Conservation (phyloP, 2,329 filamentous ascomycete genomes). For the Chaetomium strumarium region DNA sequence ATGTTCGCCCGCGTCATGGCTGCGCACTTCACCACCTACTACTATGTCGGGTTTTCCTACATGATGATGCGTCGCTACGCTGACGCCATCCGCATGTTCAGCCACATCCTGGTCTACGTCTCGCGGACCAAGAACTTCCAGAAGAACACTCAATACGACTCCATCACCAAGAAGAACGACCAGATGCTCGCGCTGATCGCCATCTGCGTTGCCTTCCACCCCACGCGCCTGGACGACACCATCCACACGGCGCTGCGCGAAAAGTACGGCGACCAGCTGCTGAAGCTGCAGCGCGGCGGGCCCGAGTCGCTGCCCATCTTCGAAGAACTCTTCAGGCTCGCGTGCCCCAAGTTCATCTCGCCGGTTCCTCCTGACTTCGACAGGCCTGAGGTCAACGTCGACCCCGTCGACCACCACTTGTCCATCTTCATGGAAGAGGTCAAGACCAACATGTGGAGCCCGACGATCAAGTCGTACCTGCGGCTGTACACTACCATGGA, state of each 20-base stretch:
- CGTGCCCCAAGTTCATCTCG: conserved; percentile 99
- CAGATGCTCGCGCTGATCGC: conserved; percentile 99
- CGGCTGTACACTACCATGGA: conserved; percentile 99
- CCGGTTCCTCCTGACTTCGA: conserved; percentile 97
- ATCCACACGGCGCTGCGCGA: conserved; percentile 97
- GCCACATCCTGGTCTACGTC: conserved; percentile 98
- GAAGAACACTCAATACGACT: conserved; percentile 97
- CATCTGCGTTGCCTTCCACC: conserved; percentile 97
- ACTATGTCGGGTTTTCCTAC: conserved; percentile 99
- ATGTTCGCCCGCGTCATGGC: conserved; percentile 99
- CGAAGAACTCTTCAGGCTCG: conserved; percentile 93
- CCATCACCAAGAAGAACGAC: conserved; percentile 99
- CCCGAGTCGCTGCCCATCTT: conserved; percentile 94
- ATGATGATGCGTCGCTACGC: conserved; percentile 99
- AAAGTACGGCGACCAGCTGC: conserved; percentile 98
- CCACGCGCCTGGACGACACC: conserved; percentile 94
- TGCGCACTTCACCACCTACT: conserved; percentile 99
- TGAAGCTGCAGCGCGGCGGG: conserved; percentile 91
- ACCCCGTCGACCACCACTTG: conserved; percentile 95
- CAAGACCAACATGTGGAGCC: conserved; percentile 98
- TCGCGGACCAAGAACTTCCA: conserved; percentile 99
- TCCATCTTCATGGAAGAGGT: conserved; percentile 99
- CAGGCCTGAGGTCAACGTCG: conserved; percentile 90
- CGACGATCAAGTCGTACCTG: conserved; percentile 96
- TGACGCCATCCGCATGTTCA: conserved; percentile 99